phyloP scores from a whole-genome alignment of 495 filamentous ascomycete species.

The Daldinia concentrica region DNA sequence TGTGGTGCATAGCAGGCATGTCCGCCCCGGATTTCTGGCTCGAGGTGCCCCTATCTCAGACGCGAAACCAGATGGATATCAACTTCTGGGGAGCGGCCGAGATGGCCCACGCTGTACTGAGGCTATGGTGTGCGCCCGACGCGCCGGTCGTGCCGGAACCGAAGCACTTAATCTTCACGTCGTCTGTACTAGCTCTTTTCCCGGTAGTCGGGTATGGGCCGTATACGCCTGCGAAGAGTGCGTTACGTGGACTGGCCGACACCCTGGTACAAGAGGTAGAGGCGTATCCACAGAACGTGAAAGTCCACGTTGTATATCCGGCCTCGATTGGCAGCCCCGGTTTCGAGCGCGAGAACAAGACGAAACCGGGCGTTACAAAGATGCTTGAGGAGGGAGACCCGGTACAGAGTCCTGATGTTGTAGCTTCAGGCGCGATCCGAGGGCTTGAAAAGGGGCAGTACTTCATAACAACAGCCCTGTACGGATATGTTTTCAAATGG shows the following conservation, averaged over 20 bases:
- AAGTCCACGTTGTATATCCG: constrained; percentile 85
- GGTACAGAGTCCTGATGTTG: constrained; percentile 78
- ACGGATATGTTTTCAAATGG: constrained; percentile 75
- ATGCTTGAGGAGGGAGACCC: constrained; percentile 84
- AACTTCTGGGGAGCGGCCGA: constrained; percentile 93
- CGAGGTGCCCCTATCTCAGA: constrained; percentile 68
- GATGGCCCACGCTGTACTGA: constrained; percentile 76
- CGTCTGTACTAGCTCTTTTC: constrained; percentile 77
- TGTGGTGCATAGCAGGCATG: constrained; percentile 91
- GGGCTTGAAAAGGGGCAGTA: constrained; percentile 84
- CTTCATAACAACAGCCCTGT: constrained; percentile 74
- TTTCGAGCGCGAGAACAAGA: constrained; percentile 77
- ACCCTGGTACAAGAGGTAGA: constrained; percentile 83
- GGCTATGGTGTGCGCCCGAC: constrained; percentile 66
- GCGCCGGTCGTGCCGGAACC: constrained; percentile 54
- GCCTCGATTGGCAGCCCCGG: constrained; percentile 82
- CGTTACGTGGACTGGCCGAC: constrained; percentile 84
- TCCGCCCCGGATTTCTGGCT: constrained; percentile 81
- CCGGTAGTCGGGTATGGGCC: constrained; percentile 84
- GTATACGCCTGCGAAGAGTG: constrained; percentile 87
- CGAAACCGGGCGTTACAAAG: constrained; percentile 83
- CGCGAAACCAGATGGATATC: constrained; percentile 84
- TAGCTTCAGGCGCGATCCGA: constrained; percentile 72
- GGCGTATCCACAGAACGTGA: constrained; percentile 78
- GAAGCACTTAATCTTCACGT: constrained; percentile 88